These are phyloP conservation scores for Yamadazyma blattariae DNA, from an alignment of 1,139 yeast genomes.

Conservation along the genomic window DNA sequence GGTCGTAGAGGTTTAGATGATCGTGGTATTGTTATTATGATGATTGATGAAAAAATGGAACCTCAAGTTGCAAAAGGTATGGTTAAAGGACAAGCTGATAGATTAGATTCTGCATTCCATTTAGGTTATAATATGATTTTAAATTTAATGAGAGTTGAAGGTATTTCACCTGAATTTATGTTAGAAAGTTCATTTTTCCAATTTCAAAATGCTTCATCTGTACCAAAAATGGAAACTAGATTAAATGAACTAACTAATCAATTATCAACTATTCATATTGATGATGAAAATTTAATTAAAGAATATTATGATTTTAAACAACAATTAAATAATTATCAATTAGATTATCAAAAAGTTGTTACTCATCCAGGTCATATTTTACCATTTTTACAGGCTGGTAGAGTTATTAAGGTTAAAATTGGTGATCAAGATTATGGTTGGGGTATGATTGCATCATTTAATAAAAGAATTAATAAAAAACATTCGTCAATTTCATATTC, in stretches of 20 bases:
- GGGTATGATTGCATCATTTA: conserved; percentile 83
- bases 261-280: conserved; percentile 51
- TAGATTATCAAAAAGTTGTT: conserved; percentile 80
- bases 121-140: conserved; percentile 96
- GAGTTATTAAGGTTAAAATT: conserved; percentile 68
- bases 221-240: conserved; percentile 76
- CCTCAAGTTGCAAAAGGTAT: conserved; percentile 98
- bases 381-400: conserved; percentile 84
- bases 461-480: conserved; percentile 64
- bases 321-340: conserved; percentile 65
- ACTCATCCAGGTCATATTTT: conserved; percentile 88
- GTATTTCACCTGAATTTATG: conserved; percentile 97
- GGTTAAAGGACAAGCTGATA: conserved; percentile 98
- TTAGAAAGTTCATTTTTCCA: conserved; percentile 91
- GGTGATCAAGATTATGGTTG: conserved; percentile 78
- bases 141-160: conserved; percentile 94
- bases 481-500: conserved; percentile 51
- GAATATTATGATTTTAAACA: conserved; percentile 81
- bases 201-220: conserved; percentile 88
- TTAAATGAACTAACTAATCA: conserved; percentile 51
- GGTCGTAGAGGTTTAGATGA: conserved; percentile 99
- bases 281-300: conserved; percentile 69
- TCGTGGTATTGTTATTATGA: conserved; percentile 97
- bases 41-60: conserved; percentile 99
- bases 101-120: conserved; percentile 95